These are phyloP conservation scores for Tetracladium marchalianum DNA, from an alignment of 495 filamentous ascomycete genomes.

Conservation along the genomic window DNA sequence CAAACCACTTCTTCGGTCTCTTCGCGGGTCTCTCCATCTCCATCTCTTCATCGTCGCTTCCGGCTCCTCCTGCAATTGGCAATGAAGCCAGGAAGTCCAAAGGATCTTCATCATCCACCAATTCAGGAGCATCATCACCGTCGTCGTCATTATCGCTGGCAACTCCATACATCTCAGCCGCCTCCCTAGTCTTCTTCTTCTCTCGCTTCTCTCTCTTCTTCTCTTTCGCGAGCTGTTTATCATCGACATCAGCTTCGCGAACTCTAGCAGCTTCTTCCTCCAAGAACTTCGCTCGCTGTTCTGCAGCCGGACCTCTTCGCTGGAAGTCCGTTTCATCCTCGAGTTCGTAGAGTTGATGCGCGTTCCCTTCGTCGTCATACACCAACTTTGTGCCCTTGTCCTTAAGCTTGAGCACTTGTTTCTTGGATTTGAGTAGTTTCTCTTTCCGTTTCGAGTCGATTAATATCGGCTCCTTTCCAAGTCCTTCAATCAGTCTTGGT, in stretches of 20 bases:
- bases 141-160: slow-evolving; percentile 21
- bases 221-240: slow-evolving; percentile 69
- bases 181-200: slow-evolving; percentile 72
- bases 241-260: slow-evolving; percentile 64
- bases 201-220: slow-evolving; percentile 81
- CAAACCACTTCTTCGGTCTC: slow-evolving; percentile 39
- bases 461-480: slow-evolving; percentile 55
- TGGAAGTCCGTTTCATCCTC: slow-evolving; percentile 73
- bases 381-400: slow-evolving; percentile 73
- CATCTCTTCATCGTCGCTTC: slow-evolving; percentile 21
- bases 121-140: slow-evolving; percentile 34
- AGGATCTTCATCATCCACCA: slow-evolving; percentile 35
- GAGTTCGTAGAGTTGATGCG: slow-evolving; percentile 79
- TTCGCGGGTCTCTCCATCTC: slow-evolving; percentile 29
- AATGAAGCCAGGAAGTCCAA: slow-evolving; percentile 39
- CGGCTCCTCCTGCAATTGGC: slow-evolving; percentile 26
- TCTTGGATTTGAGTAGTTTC: slow-evolving; percentile 88
- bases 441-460: slow-evolving; percentile 90
- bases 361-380: slow-evolving; percentile 84
- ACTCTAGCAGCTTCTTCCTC: slow-evolving; percentile 62
- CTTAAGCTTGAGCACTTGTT: slow-evolving; percentile 82
- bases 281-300: slow-evolving; percentile 68
- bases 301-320: slow-evolving; percentile 59
- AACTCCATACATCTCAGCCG: slow-evolving; percentile 26
- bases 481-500: slow-evolving; percentile 37